A percentile compares a stretch with the other conserved stretches of the same genome.
Conservation (phyloP, 352 stramenopile species). For the Globisporangium spinosum region DNA sequence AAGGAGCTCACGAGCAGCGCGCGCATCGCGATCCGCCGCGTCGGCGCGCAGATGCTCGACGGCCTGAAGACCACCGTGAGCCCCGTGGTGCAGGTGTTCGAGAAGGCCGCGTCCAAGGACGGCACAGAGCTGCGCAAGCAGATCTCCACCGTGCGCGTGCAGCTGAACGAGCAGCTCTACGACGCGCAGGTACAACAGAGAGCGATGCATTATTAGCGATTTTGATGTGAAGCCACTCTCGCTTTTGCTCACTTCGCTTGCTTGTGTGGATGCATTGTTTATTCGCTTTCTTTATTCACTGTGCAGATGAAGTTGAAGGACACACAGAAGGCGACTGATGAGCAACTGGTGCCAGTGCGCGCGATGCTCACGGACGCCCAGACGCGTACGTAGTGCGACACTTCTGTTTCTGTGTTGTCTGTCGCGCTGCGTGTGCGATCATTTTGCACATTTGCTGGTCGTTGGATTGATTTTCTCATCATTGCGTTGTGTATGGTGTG, state of each 20-base stretch:
- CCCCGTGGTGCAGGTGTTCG: slow-evolving; percentile 61
- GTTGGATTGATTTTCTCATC: not conserved
- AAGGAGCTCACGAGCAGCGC: slow-evolving; percentile 64
- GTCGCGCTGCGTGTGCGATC: not conserved
- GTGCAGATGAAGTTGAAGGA: slow-evolving; percentile 43
- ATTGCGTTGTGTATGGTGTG: not conserved
- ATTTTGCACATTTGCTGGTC: not conserved
- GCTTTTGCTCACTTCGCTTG: not conserved
- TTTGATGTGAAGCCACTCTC: not conserved
- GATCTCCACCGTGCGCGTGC: slow-evolving; percentile 40
- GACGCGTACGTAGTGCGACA: slow-evolving; percentile 39
- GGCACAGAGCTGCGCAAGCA: slow-evolving; percentile 65
- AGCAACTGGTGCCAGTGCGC: slow-evolving; percentile 64
- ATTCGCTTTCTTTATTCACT: not conserved
- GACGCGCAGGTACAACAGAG: slow-evolving; percentile 31
- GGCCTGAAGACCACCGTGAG: slow-evolving; percentile 34
- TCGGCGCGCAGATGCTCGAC: slow-evolving; percentile 36
- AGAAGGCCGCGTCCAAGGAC: slow-evolving; percentile 55
- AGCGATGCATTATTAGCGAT: not conserved
- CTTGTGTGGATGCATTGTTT: too few species aligned
- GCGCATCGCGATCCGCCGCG: slow-evolving; percentile 39
- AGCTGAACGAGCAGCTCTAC: slow-evolving; percentile 62
- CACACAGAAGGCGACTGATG: slow-evolving; percentile 48
- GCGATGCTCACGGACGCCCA: slow-evolving; percentile 35
- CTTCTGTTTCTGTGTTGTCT: not conserved